Evolutionary conservation across 1,284 basidiomycete species (phyloP), one percentile per base, ranked within the genome.

Genomic region (Porodaedalea pini): DNA sequence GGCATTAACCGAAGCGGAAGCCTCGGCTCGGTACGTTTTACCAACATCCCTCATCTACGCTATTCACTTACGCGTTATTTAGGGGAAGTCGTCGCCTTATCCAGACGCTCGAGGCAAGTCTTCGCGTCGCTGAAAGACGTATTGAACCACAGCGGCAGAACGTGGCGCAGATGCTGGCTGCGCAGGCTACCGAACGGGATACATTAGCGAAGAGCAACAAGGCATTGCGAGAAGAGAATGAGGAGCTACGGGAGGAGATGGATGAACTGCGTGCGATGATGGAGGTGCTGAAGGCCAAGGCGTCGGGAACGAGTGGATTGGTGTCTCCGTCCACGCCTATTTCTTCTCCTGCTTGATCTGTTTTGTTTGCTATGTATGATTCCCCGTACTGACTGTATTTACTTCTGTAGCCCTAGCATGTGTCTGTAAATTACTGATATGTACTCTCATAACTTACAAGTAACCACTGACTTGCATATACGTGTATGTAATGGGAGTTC

Each of bases 221-320:
- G 39, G 75, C 71, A 56, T 65, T 90, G 50, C 73, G 74, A 29
- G 79, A 80, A 25, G 79, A 86, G 62, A 88, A 88, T 57, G 70
- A 69, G 4, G 76, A 80, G 17, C 64, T 87, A 60, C 77, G 76
- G 55, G 83, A 86, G 25, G 81, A 87, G 64, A 69, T 87, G 44
- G 85, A 90, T 61, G 88, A 92, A 65, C 69, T 89, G 71, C 79
- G 78, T 55, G 84, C 80, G 25, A 86, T 85, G 77, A 71, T 88
- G n/a, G 86, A 88, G 65, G 65, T 82, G 25, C 66, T 89, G 63
- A 85, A 78, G 64, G 78, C 73, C 51, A 79, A 82, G 64, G 67
- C 77, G 50, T 76, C 72, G 51, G 78, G 80, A 19, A 73, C 71
- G 55, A 73, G 69, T 39, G 78, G 80, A 13, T 62, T 83, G 51